Evolutionary conservation across 1,139 yeast genomes (phyloP), one percentile per base, ranked within the genome.

Genomic region (Scheffersomyces insectosa): DNA sequence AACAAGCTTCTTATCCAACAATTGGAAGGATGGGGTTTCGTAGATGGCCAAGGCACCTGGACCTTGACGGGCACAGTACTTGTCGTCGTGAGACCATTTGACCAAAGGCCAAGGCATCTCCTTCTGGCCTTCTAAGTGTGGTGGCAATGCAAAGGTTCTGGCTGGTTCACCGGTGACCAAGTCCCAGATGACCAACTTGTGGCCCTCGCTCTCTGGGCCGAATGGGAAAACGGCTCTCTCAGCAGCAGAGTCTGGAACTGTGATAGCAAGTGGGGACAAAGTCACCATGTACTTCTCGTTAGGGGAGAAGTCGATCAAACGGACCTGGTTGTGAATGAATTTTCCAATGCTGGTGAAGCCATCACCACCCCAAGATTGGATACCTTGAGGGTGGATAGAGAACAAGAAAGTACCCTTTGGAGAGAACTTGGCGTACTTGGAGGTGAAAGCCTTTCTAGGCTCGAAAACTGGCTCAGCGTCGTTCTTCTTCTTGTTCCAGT

Each of bases 61-160:
- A 43, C 93, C 93, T 68, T 88, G 82, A 72, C 99, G 87, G 45
- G 97, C 98, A 73, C 96, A 88, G 75, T 85, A 95, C 68, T 83
- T 85, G 68, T 89, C 97, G 69, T 95, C 95, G 57, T 76, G 78
- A 37, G 98, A 89, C 98, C 99, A 95, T 70, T 90, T 91, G 64
- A 95, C 86, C 62, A 93, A 81, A 40, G 99, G 99, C 99, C 99
- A 93, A 52, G 87, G 84, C 83, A 89, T 82, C 62, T 84, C 85
- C 62, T 80, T 78, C 58, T 79, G 81, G 42, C 80, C 79, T 59
- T 81, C 87, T 58, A 84, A 74, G 59, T 81, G 79, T 52, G 95
- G 91, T 47, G 95, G 89, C 59, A 89, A 76, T 34, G 96, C 95
- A 79, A 95, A 93, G 15, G 97, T 88, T 66, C 96, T 83, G 50